These are phyloP conservation scores for Metroxylon sagu DNA, from an alignment of 176 grass and related monocot genomes.

Conservation along the genomic window DNA sequence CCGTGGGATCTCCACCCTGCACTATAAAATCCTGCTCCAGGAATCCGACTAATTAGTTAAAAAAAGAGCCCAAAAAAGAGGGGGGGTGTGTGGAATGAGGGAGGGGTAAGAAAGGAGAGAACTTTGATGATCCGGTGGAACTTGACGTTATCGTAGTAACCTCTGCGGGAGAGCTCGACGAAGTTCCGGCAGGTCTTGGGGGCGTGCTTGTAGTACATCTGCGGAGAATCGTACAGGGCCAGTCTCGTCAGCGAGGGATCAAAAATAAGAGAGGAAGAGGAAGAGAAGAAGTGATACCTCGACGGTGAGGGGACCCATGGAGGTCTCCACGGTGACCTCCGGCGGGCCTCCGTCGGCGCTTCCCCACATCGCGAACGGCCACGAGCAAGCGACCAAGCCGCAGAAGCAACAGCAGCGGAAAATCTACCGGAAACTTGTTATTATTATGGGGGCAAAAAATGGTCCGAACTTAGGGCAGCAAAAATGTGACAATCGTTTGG, in stretches of 20 bases:
- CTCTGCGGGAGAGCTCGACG: slow-evolving; percentile 72
- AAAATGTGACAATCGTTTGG: no score
- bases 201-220: slow-evolving; percentile 98
- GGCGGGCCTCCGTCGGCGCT: slow-evolving; percentile 33
- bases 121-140: slow-evolving; percentile 99
- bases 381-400: no score
- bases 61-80: slow-evolving; percentile 2
- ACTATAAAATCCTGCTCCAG: slow-evolving; percentile 79
- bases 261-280: not conserved
- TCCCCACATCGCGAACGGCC: no score
- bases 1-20: slow-evolving; percentile 95
- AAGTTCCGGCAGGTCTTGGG: slow-evolving; percentile 97
- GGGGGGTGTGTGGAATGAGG: not conserved
- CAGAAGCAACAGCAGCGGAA: no score
- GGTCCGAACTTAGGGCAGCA: no score
- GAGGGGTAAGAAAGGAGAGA: not conserved
- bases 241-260: not conserved
- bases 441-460: no score
- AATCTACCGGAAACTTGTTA: no score
- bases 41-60: not conserved
- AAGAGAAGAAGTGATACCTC: slow-evolving; percentile 33
- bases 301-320: slow-evolving; percentile 75
- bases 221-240: slow-evolving; percentile 2
- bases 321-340: slow-evolving; percentile 83
- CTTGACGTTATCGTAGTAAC: slow-evolving; percentile 70